Evolutionary conservation across 192 early-diverging fungal species (phyloP).

Genomic region (Linnemannia hyalina): DNA sequence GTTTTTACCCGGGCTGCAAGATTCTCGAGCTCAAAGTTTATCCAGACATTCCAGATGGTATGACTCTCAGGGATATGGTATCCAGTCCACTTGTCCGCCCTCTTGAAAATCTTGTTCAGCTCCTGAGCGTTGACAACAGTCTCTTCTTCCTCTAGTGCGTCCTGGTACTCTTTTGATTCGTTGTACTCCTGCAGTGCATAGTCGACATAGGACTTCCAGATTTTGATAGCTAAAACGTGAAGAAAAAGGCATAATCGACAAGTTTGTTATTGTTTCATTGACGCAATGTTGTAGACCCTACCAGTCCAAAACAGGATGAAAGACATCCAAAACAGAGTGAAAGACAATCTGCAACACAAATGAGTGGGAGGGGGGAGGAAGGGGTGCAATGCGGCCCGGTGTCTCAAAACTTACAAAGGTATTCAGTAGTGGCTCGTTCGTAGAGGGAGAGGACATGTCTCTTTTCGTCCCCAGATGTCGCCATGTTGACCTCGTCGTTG

Average conservation of each 20-base stretch:
- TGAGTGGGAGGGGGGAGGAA: not conserved
- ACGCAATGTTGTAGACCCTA: not conserved
- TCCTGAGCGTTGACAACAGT: conserved; percentile 48
- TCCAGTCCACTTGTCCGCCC: conserved; percentile 61
- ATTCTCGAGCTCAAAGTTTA: conserved; percentile 69
- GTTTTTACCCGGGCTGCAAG: conserved; percentile 48
- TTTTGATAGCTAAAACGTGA: conserved; percentile 65
- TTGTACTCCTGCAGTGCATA: conserved; percentile 68
- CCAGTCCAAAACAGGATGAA: not conserved
- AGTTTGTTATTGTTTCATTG: not conserved
- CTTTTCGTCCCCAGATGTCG: conserved; percentile 62
- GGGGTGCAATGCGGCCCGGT: not conserved
- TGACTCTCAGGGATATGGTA: conserved; percentile 74
- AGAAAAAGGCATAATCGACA: not conserved
- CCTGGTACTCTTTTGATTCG: conserved; percentile 29
- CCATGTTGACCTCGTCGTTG: conserved; percentile 69
- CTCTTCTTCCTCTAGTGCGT: conserved; percentile 10
- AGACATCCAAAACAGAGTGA: not conserved
- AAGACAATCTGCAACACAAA: not conserved
- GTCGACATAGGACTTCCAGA: conserved; percentile 75
- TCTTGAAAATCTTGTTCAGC: conserved; percentile 58
- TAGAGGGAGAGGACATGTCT: conserved; percentile 65
- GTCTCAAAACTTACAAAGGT: conserved; percentile 70
- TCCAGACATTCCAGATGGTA: conserved; percentile 69
- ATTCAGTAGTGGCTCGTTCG: conserved; percentile 69